Conservation (phyloP, 768 basidiomycete species). For the Leccinum subgranulosum region DNA sequence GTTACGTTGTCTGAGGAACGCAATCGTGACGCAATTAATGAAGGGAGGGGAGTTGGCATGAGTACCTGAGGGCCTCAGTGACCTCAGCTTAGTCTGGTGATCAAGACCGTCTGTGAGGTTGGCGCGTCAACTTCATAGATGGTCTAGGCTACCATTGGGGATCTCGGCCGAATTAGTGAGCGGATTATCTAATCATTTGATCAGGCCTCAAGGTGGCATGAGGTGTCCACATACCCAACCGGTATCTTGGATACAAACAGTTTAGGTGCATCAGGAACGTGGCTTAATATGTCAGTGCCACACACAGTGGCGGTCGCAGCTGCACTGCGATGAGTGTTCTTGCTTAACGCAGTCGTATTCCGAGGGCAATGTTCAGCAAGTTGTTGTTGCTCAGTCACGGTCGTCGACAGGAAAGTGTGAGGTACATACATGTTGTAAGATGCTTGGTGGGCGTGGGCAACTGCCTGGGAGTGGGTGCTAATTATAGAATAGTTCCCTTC, state of each 20-base stretch:
- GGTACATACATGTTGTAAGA: background rate
- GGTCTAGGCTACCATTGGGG: too few species aligned
- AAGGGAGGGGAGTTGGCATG: background rate
- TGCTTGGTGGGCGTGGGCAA: background rate
- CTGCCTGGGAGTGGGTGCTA: background rate
- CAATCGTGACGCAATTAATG: background rate
- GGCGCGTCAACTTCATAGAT: too few species aligned
- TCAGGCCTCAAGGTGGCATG: background rate
- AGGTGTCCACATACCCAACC: too few species aligned
- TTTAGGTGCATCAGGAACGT: background rate
- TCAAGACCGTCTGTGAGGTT: too few species aligned
- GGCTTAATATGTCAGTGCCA: background rate
- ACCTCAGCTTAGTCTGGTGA: too few species aligned
- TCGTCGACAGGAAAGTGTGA: background rate
- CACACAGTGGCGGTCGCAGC: background rate
- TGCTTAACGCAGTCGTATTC: background rate
- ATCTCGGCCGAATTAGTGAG: slow-evolving; percentile 8
- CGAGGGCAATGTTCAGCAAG: background rate
- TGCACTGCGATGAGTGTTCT: background rate
- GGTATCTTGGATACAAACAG: slow-evolving; percentile 12
- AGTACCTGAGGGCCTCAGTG: too few species aligned
- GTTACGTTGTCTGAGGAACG: background rate
- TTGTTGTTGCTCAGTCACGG: background rate
- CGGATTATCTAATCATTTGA: slow-evolving; percentile 1
- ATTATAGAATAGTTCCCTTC: slow-evolving; percentile 5